A percentile compares a stretch with the other conserved stretches of the same genome.
Evolutionary conservation across 169 alveolate species (phyloP).

Genomic region (Cryptosporidium andersoni): DNA sequence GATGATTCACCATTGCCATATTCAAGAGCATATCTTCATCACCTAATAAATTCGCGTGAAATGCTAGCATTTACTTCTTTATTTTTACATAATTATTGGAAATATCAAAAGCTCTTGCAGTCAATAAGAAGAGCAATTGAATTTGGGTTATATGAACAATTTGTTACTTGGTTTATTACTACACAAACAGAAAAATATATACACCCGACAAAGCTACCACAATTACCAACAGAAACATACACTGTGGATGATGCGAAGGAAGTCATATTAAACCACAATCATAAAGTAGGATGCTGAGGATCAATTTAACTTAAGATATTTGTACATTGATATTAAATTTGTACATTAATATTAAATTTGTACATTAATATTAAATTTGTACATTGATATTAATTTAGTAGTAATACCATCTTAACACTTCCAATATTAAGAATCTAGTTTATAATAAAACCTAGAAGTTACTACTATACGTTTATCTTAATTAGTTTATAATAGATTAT

Average conservation of each 20-base stretch:
- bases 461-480: too few relatives aligned
- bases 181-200: conserved; percentile 56
- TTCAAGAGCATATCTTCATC: conserved; percentile 63
- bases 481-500: not conserved
- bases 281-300: too few relatives aligned
- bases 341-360: too few relatives aligned
- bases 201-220: conserved; percentile 49
- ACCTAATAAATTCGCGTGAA: conserved; percentile 54
- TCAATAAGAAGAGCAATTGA: conserved; percentile 40
- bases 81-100: conserved; percentile 69
- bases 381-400: too few relatives aligned
- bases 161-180: conserved; percentile 60
- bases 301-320: too few relatives aligned
- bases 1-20: conserved; percentile 30
- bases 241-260: conserved; percentile 52
- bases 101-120: conserved; percentile 54
- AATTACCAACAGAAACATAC: conserved; percentile 33
- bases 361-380: too few relatives aligned
- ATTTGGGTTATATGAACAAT: conserved; percentile 21
- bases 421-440: too few relatives aligned
- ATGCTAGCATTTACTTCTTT: conserved; percentile 41
- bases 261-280: not conserved
- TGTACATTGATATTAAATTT: too few relatives aligned
- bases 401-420: too few relatives aligned
- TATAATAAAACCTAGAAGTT: too few relatives aligned